These are phyloP conservation scores for Bipolaris cookei DNA, from an alignment of 2,329 filamentous ascomycete genomes.

Conservation along the genomic window DNA sequence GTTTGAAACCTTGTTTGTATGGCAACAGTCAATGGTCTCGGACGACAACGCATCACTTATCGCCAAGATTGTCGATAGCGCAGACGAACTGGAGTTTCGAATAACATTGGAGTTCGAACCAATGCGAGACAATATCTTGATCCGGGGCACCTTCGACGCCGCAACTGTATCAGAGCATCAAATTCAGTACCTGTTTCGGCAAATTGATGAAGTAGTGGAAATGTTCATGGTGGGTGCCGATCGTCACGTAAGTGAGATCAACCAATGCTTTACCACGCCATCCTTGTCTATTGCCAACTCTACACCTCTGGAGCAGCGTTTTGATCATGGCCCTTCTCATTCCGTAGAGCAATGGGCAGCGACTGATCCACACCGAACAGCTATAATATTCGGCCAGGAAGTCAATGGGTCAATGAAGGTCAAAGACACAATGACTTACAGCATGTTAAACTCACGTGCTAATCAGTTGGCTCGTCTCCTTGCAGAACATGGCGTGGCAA, in stretches of 20 bases:
- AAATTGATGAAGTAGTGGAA: constrained; percentile 64
- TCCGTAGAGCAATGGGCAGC: constrained; percentile 63
- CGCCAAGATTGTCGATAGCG: constrained; percentile 64
- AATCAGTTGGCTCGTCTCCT: constrained; percentile 70
- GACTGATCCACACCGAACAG: constrained; percentile 60
- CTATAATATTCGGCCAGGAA: constrained; percentile 68
- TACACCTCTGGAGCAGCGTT: constrained; percentile 30
- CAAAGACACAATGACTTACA: constrained; percentile 64
- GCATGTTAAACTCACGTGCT: constrained; percentile 66
- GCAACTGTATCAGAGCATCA: constrained; percentile 63
- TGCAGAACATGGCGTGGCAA: constrained; percentile 52
- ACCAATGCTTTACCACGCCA: constrained; percentile 27
- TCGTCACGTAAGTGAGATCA: constrained; percentile 37
- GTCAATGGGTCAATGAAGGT: constrained; percentile 40
- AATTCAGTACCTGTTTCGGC: constrained; percentile 62
- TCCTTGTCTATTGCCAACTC: constrained; percentile 53
- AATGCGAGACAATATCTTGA: constrained; percentile 51
- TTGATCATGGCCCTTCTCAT: constrained; percentile 39
- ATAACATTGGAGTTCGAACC: constrained; percentile 80
- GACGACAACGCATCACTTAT: constrained; percentile 35
- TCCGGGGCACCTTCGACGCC: constrained; percentile 63
- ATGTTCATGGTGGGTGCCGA: constrained; percentile 52
- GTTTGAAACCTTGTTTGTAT: constrained; percentile 82
- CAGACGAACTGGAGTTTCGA: constrained; percentile 77
- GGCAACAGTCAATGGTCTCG: constrained; percentile 72